A percentile compares a stretch with the other conserved stretches of the same genome.
Evolutionary conservation across 2,329 filamentous ascomycete species (phyloP).

Genomic region (Mycosphaerella arachidis): DNA sequence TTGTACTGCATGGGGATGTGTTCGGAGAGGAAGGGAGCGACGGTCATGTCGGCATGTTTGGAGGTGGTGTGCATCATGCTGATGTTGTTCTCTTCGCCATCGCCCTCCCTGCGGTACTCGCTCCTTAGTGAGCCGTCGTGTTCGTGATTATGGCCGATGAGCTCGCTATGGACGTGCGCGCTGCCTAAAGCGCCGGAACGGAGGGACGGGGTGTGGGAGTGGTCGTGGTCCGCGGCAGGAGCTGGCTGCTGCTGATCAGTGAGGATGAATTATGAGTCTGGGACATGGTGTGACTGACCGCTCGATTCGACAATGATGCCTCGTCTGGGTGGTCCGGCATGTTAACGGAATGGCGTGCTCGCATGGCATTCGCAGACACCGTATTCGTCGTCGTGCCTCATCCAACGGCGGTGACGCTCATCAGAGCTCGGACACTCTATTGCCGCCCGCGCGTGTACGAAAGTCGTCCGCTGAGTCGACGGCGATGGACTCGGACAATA

Average conservation of each 20-base stretch:
- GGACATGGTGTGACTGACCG: not conserved
- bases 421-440: not conserved
- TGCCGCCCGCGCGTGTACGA: not conserved
- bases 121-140: constrained; percentile 28
- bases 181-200: not conserved
- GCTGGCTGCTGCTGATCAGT: constrained; percentile 17
- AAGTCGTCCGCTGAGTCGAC: not conserved
- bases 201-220: constrained; percentile 6
- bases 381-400: not conserved
- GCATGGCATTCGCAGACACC: not conserved
- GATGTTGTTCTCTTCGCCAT: constrained; percentile 32
- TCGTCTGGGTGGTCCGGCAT: not conserved
- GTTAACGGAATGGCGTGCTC: not conserved
- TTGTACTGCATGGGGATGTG: constrained; percentile 89
- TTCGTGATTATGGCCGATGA: constrained; percentile 33
- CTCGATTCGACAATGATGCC: not conserved
- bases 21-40: constrained; percentile 82
- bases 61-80: constrained; percentile 41
- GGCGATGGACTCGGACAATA: not conserved
- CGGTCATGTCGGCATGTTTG: constrained; percentile 69
- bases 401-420: not conserved
- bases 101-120: constrained; percentile 21
- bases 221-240: constrained; percentile 12
- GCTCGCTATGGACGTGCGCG: constrained; percentile 24
- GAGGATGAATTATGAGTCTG: not conserved